Evolutionary conservation across 768 basidiomycete genomes (phyloP), one percentile per base, ranked within the genome.

Genomic region (Xerocomellus dryophilus): DNA sequence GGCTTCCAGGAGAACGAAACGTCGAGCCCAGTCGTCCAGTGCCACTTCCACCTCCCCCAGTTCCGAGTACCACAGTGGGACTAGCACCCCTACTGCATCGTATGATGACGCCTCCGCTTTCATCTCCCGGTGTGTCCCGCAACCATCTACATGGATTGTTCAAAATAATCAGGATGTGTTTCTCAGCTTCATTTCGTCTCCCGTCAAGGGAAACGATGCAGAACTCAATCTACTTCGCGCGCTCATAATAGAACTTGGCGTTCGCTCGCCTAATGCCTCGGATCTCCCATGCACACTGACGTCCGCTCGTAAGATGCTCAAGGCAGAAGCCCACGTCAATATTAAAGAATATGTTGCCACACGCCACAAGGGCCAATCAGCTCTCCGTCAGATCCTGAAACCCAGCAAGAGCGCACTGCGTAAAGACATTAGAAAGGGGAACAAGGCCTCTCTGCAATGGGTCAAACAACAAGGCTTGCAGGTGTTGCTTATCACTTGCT

Each of bases 181-280:
- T 46, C 42, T 48, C 31, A 69, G 69, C 36, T 60, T 62, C 36
- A 54, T 72, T 43, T 58, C 61, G n/a, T 48, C 50, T 23, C 65
- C 66, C 18, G 44, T 47, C 21, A 51, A 55, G 31, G 56, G 53
- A 25, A 51, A 48, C 0, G 55, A 43, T 18, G 18, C 51, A 23
- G 75, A 81, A 36, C 79, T 91, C 34, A 75, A 78, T 7, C 73
- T 91, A 36, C 74, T 90, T 7, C 89, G 90, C 53, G 83, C 87
- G 0, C 78, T 91, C 54, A 83, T 89, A 59, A 75, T 90, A 56
- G 90, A 91, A 70, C 76, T 91, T n/a, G 88, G 88, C n/a, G 72
- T 80, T 48, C 68, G 57, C 62, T 73, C 74, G 15, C 75, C 76
- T 0, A 73, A 72, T 29, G 71, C 75, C 57, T 63, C 49, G 20